phyloP scores from a whole-genome alignment of 1,284 basidiomycete genomes.

The Erythrobasidium hasegawianum region DNA sequence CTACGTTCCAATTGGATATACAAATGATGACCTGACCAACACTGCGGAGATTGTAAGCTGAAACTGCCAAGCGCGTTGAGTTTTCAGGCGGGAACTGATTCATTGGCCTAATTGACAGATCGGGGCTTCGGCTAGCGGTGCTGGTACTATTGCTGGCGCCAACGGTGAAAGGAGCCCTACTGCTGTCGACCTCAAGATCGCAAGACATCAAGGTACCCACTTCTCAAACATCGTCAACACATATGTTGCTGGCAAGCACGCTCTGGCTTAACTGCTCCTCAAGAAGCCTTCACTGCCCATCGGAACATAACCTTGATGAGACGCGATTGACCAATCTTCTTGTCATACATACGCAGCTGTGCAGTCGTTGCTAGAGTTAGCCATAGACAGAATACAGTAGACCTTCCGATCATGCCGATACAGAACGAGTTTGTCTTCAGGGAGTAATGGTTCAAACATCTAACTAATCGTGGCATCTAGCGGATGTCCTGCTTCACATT shows the following conservation, averaged over 20 bases:
- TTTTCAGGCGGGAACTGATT: not conserved
- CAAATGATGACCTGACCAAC: conserved; percentile 45
- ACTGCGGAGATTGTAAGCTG: conserved; percentile 21
- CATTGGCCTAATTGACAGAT: not conserved
- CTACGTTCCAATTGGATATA: conserved; percentile 68
- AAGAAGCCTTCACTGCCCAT: not conserved
- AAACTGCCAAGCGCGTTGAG: not conserved
- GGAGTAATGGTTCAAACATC: too few species aligned
- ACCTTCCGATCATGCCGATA: too few species aligned
- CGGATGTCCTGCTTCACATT: too few species aligned
- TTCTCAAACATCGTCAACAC: conserved; percentile 30
- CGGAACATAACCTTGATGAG: not conserved
- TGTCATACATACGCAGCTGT: not conserved
- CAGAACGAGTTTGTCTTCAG: too few species aligned
- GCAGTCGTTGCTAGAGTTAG: too few species aligned
- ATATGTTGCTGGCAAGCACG: conserved; percentile 28
- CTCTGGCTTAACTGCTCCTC: not conserved
- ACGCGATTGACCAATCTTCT: not conserved
- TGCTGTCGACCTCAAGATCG: conserved; percentile 62
- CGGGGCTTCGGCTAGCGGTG: conserved; percentile 48
- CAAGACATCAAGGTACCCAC: conserved; percentile 52
- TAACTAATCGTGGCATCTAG: too few species aligned
- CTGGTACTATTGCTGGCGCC: conserved; percentile 62
- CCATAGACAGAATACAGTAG: too few species aligned
- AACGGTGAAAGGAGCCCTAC: conserved; percentile 64